A percentile compares a stretch with the other conserved stretches of the same genome.
Evolutionary conservation across 495 filamentous ascomycete species (phyloP).

Genomic region (Bacidia rubella): DNA sequence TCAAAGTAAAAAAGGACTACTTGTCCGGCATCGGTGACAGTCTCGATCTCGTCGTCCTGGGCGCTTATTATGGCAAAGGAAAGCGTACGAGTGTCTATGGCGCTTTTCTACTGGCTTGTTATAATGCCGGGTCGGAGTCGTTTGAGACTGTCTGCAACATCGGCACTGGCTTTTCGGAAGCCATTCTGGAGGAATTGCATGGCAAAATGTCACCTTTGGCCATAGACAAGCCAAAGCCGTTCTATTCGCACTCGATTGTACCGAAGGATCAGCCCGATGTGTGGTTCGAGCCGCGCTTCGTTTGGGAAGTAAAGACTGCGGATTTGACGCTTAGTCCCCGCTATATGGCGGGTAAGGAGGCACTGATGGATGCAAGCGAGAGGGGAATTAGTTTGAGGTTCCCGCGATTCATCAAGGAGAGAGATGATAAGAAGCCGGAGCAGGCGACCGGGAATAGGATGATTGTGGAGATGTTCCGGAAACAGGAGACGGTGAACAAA

Average conservation of each 20-base stretch:
- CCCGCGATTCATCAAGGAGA: constrained; percentile 74
- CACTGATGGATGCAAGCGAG: constrained; percentile 41
- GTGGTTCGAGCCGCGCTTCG: constrained; percentile 88
- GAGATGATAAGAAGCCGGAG: constrained; percentile 91
- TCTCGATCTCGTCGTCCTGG: constrained; percentile 88
- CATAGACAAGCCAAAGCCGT: constrained; percentile 87
- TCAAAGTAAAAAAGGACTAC: constrained; percentile 98
- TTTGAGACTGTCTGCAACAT: constrained; percentile 98
- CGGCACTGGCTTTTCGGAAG: constrained; percentile 91
- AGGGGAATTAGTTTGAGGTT: constrained; percentile 87
- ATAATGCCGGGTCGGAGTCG: constrained; percentile 60
- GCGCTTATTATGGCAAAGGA: constrained; percentile 85
- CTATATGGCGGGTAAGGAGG: constrained; percentile 69
- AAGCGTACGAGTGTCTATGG: constrained; percentile 93
- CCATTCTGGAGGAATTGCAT: constrained; percentile 69
- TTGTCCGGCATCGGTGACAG: constrained; percentile 86
- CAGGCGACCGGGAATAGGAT: constrained; percentile 71
- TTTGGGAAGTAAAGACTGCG: constrained; percentile 97
- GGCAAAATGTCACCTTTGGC: constrained; percentile 49
- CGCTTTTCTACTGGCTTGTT: constrained; percentile 88
- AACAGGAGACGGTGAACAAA: constrained; percentile 71
- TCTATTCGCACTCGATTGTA: constrained; percentile 72
- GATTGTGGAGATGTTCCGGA: constrained; percentile 92
- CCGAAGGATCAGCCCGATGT: constrained; percentile 92
- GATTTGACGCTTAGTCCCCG: constrained; percentile 85